Base-by-base conservation (phyloP, 768 basidiomycete genomes). In the Pulveroboletus sp. region DNA sequence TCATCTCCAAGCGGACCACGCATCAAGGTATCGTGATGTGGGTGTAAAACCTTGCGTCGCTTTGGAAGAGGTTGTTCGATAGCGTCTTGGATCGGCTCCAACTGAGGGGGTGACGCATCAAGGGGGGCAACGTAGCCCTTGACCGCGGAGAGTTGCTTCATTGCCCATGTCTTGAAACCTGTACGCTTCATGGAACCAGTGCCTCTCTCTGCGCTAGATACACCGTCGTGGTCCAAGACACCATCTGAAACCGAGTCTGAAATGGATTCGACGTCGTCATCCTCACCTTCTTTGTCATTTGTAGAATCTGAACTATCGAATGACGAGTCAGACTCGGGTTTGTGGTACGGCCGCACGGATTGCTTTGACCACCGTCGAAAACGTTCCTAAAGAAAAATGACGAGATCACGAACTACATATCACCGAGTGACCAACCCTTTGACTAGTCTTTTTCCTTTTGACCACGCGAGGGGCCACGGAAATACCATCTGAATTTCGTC, bases 131-230 rank as follows among this genome's bases (percentile, higher is more conserved):
- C 43, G 40, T 77, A 73, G 36, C 64, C 66, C 57, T 80, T 80
- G 17, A 69, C 76, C 4, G 57, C 61, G 44, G 73, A 82, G 45
- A 89, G 75, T 62, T 96, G 93, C 47, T 85, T 79, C 53, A 83
- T 63, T 0, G 93, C 94, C 94, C 94, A 96, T 36, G 83, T 76
- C 65, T 96, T 96, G 78, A 96, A 97, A 7, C 80, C 78, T 4
- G 71, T 59, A 27, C 64, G 81, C 58, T 70, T 75, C 43, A 57
- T 65, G 14, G 60, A 57, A 12, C 54, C 24, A 24, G 63, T 58
- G 5, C 64, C 55, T 14, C 51, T 36, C 18, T 47, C 51, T 37
- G n/a, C 39, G 48, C 57, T 57, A 18, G 56, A 55, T 8, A 55
- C 57, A n/a, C 50, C 55, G 9, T 44, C 48, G 18, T 58, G 55